phyloP scores from a whole-genome alignment of 345 rosid species.

The Pelargonium nanum region DNA sequence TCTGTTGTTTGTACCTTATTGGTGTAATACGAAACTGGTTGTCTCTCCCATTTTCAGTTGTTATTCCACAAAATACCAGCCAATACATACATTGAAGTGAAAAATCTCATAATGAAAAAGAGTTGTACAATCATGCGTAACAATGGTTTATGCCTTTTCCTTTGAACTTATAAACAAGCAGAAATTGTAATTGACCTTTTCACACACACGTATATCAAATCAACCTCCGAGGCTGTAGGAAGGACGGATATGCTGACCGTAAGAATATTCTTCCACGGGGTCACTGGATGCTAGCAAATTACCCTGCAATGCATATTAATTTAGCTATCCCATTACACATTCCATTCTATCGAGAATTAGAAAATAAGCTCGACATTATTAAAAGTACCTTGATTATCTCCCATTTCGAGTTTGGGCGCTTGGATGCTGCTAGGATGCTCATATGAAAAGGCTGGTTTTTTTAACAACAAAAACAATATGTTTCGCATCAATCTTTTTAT shows the following conservation, averaged over 20 bases:
- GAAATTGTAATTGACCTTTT: too few relatives aligned
- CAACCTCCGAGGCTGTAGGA: conserved; percentile 30
- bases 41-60: too few relatives aligned
- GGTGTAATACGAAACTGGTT: too few relatives aligned
- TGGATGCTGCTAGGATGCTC: conserved; percentile 28
- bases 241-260: conserved; percentile 11
- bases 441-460: conserved; percentile 39
- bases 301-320: conserved; percentile 21
- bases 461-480: background rate
- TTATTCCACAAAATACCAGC: too few relatives aligned
- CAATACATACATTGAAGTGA: too few relatives aligned
- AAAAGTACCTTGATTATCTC: conserved; percentile 38
- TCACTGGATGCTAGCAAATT: conserved; percentile 31
- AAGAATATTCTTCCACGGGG: conserved; percentile 15
- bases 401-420: conserved; percentile 22
- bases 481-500: background rate
- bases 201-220: background rate
- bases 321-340: conserved; percentile 7
- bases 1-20: too few relatives aligned
- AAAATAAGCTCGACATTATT: background rate
- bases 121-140: too few relatives aligned
- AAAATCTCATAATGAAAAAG: too few relatives aligned
- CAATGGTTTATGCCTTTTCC: too few relatives aligned
- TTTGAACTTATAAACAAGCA: too few relatives aligned
- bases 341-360: background rate